phyloP scores from a whole-genome alignment of 129 eudicot species.

The Artemisia tridentata region DNA sequence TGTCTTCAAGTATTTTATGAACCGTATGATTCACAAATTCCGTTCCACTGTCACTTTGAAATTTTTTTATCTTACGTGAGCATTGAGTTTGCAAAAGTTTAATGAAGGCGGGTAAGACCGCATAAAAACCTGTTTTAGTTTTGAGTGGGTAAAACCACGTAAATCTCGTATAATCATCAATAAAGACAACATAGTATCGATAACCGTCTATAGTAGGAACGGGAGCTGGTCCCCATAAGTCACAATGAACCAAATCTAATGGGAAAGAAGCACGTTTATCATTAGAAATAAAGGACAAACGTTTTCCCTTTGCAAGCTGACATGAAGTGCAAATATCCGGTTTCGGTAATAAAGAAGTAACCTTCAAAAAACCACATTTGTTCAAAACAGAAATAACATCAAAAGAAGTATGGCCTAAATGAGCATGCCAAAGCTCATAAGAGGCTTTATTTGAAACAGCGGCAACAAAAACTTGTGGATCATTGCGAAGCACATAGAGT shows the following conservation, averaged over 20 bases:
- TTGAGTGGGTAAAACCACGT: not conserved
- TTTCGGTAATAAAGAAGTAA: not conserved
- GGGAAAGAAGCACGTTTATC: not conserved
- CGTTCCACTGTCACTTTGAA: too few relatives aligned
- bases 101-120: not conserved
- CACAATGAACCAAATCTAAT: not conserved
- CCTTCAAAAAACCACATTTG: not conserved
- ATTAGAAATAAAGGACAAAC: not conserved
- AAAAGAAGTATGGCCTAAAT: not conserved
- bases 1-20: too few relatives aligned
- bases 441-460: not conserved
- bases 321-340: not conserved
- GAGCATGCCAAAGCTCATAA: not conserved
- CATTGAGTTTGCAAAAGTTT: not conserved
- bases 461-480: not conserved
- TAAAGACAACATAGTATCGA: constrained; percentile 3
- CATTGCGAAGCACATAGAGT: not conserved
- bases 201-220: not conserved
- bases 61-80: not conserved
- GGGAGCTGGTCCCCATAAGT: not conserved
- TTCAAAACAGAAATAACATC: not conserved
- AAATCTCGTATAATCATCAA: not conserved
- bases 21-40: too few relatives aligned
- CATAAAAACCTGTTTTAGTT: not conserved
- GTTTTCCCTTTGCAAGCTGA: not conserved